Base-by-base conservation (phyloP, 2,329 filamentous ascomycete genomes). In the Bertia moriformis region DNA sequence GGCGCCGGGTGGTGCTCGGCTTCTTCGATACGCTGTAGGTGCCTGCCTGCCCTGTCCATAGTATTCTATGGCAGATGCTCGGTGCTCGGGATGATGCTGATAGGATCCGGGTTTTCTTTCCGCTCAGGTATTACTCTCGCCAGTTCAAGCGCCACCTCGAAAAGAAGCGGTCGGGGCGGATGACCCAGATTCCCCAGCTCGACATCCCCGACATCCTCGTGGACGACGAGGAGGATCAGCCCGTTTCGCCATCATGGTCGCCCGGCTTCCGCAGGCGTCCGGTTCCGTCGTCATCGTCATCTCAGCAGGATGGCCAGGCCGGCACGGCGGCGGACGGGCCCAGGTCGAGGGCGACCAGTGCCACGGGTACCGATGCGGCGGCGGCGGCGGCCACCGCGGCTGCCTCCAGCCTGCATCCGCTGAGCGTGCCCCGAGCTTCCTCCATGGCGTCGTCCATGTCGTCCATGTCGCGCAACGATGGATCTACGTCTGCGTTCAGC, bases 21-120 rank as follows among this genome's bases (percentile, higher is more conserved):
- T 98, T 98, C 63, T 96, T 98, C 58, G 84, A 96, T 55, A 96
- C 88, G 13, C 60, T 91, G 62, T 88, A n/a, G n/a, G n/a, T n/a
- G 62, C 60, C 71, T 61, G 4, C 3, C 4, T 2, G 10, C 33
- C 3, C 7, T 17, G 7, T 19, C 4, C 4, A 14, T 27, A n/a
- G 32, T 37, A 2, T n/a, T 12, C 1, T n/a, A 2, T 17, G 12
- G 12, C 39, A 36, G 39, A 48, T 58, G 39, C 52, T 35, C 10
- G 12, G 42, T 29, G 3, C 38, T 39, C 19, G 20, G 39, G 45
- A 40, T 20, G 13, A 19, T 17, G 4, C 19, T 17, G 14, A 22
- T 15, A 12, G 14, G 30, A 15, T 17, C 18, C 19, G 18, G 2
- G 15, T 35, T 33, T 33, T 2, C 15, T 73, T 81, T 45, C 84